Evolutionary conservation across 2,329 filamentous ascomycete species (phyloP).

Genomic region (Penicillium sp.): DNA sequence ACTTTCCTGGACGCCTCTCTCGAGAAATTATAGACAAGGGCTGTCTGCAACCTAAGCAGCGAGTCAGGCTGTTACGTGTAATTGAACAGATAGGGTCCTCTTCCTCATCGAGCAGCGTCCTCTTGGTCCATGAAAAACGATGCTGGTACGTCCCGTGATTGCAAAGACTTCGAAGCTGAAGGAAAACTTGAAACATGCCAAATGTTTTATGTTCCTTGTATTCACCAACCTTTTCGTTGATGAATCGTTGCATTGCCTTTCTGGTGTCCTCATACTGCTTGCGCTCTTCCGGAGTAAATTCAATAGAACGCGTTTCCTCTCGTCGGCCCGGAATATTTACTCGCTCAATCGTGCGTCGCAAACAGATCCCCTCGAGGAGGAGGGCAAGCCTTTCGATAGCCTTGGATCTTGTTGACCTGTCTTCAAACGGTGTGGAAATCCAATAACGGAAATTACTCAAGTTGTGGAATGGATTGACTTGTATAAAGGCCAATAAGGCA

Average conservation of each 20-base stretch:
- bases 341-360: slow-evolving; percentile 20
- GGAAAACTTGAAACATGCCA: slow-evolving; percentile 44
- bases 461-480: slow-evolving; percentile 41
- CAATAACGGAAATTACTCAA: slow-evolving; percentile 40
- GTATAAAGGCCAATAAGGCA: slow-evolving; percentile 49
- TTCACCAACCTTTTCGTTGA: slow-evolving; percentile 36
- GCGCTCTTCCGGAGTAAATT: slow-evolving; percentile 29
- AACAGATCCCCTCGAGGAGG: slow-evolving; percentile 29
- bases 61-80: slow-evolving; percentile 27
- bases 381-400: slow-evolving; percentile 23
- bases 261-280: slow-evolving; percentile 34
- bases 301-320: slow-evolving; percentile 24
- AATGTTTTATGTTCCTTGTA: slow-evolving; percentile 36
- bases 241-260: slow-evolving; percentile 35
- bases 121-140: slow-evolving; percentile 40
- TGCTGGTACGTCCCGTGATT: slow-evolving; percentile 51
- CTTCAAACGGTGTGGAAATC: slow-evolving; percentile 40
- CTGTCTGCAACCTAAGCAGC: slow-evolving; percentile 30
- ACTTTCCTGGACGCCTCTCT: slow-evolving; percentile 25
- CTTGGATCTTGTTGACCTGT: slow-evolving; percentile 20
- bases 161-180: slow-evolving; percentile 48
- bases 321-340: slow-evolving; percentile 25
- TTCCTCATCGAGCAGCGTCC: slow-evolving; percentile 31
- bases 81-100: slow-evolving; percentile 2
- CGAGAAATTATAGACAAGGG: slow-evolving; percentile 20